These are phyloP conservation scores for Plasmodium yoelii DNA, from an alignment of 169 alveolate species.

Conservation along the genomic window DNA sequence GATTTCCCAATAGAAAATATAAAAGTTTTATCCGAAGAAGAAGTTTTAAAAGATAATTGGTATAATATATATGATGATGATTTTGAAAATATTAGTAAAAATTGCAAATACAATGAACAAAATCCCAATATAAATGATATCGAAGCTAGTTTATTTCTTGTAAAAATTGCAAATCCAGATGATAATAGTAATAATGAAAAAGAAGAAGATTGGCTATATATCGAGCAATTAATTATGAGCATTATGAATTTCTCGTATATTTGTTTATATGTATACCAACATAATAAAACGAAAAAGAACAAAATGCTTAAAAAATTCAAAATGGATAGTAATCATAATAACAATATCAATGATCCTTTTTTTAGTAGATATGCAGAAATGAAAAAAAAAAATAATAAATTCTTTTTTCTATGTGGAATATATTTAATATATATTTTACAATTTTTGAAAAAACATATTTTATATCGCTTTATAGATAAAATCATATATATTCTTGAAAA, in stretches of 20 bases:
- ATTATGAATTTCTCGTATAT: constrained; percentile 64
- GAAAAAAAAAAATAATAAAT: constrained; percentile 42
- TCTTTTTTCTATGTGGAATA: constrained; percentile 66
- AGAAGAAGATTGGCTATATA: constrained; percentile 70
- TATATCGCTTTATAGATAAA: constrained; percentile 63
- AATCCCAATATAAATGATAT: constrained; percentile 31
- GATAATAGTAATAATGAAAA: no score
- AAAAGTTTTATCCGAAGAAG: constrained; percentile 55
- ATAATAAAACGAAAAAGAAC: constrained; percentile 29
- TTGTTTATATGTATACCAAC: constrained; percentile 65
- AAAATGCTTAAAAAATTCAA: neutral
- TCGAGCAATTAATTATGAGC: constrained; percentile 74
- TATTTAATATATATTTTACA: constrained; percentile 73
- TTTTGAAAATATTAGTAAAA: constrained; percentile 54
- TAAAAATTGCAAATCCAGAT: constrained; percentile 28
- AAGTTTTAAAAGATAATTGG: constrained; percentile 15
- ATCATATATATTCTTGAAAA: constrained; percentile 67
- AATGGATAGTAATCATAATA: neutral
- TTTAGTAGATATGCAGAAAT: constrained; percentile 12
- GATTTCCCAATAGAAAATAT: constrained; percentile 32
- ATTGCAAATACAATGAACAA: constrained; percentile 46
- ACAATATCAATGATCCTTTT: neutral
- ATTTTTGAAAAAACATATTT: constrained; percentile 62
- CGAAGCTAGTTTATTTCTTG: constrained; percentile 39
- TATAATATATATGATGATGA: constrained; percentile 37